Percentiles rank a stretch among this genome's conserved stretches.
phyloP scores from a whole-genome alignment of 2,329 filamentous ascomycete species.

The Diaporthe eres region DNA sequence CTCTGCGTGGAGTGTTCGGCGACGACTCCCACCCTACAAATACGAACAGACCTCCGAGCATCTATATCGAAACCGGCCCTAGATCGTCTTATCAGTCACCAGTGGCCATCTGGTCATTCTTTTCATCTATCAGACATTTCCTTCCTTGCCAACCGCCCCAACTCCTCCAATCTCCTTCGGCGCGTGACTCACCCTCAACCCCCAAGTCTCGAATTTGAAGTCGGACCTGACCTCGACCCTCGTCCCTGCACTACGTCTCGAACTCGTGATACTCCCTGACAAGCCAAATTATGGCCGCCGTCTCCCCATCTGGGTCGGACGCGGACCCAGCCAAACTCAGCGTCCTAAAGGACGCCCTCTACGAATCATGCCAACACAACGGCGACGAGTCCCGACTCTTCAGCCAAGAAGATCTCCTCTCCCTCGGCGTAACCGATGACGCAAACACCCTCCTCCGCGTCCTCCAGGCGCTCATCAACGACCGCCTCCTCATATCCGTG shows the following conservation, averaged over 20 bases:
- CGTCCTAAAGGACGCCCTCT: constrained; percentile 69
- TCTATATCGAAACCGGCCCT: neutral
- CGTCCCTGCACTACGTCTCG: neutral
- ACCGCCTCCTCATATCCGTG: constrained; percentile 70
- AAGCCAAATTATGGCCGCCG: constrained; percentile 28
- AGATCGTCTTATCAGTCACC: neutral
- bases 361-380: constrained; percentile 60
- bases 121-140: neutral
- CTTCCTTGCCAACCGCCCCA: neutral
- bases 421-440: constrained; percentile 63
- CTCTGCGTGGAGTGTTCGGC: neutral
- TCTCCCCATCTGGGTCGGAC: constrained; percentile 39
- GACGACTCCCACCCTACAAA: neutral
- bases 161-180: neutral
- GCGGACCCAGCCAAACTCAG: constrained; percentile 58
- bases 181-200: constrained; percentile 30
- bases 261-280: neutral
- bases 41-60: neutral
- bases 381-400: constrained; percentile 39
- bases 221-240: neutral
- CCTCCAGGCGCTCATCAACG: constrained; percentile 70
- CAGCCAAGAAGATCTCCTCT: constrained; percentile 42
- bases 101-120: neutral
- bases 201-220: neutral
- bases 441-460: constrained; percentile 67